These are phyloP conservation scores for Phlyctochytrium planicorne DNA, from an alignment of 192 early-diverging fungal species.

Conservation along the genomic window DNA sequence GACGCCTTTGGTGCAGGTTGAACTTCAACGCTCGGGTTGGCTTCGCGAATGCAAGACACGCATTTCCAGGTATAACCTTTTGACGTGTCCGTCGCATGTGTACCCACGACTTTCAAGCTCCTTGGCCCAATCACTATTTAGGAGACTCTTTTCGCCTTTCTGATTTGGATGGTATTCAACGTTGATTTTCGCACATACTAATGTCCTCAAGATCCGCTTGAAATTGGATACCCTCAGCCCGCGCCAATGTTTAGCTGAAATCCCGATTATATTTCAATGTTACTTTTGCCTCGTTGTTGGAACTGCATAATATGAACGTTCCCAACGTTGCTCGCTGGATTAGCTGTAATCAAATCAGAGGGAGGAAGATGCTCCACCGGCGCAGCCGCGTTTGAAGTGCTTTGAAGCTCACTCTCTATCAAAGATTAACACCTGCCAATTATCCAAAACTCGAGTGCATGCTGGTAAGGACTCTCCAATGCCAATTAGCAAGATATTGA, in stretches of 20 bases:
- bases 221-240: constrained; percentile 77
- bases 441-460: not conserved
- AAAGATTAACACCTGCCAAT: not conserved
- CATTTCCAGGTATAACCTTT: too few relatives aligned
- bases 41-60: too few relatives aligned
- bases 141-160: constrained; percentile 74
- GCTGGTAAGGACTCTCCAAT: not conserved
- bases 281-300: too few relatives aligned
- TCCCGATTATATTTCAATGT: constrained; percentile 63
- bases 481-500: too few relatives aligned
- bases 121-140: constrained; percentile 91
- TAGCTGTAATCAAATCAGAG: constrained; percentile 1
- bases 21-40: too few relatives aligned
- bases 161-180: constrained; percentile 58
- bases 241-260: constrained; percentile 73
- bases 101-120: too few relatives aligned
- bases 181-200: not conserved
- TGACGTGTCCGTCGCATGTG: too few relatives aligned
- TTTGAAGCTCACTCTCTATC: not conserved
- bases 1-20: too few relatives aligned
- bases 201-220: constrained; percentile 34
- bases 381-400: not conserved
- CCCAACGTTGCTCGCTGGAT: too few relatives aligned
- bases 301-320: too few relatives aligned
- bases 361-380: not conserved